Evolutionary conservation across 371 early-diverging fungal species (phyloP).

Genomic region (Mucor lusitanicus): DNA sequence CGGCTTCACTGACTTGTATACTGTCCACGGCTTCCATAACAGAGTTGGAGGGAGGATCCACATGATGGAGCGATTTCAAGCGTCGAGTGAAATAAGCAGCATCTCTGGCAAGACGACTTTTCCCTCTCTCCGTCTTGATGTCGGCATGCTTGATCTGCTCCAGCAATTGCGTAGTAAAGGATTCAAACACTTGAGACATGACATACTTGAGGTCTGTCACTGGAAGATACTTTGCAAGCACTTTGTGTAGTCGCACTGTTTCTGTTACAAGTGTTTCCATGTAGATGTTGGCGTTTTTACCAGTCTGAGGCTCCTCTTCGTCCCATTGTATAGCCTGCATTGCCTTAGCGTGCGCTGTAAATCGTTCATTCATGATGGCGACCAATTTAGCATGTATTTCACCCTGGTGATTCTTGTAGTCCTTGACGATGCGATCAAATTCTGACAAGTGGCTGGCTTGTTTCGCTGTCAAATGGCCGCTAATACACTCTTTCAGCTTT

Average conservation of each 20-base stretch:
- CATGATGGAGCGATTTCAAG: slow-evolving; percentile 67
- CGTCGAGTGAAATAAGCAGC: slow-evolving; percentile 67
- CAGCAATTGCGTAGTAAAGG: slow-evolving; percentile 76
- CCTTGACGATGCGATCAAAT: slow-evolving; percentile 81
- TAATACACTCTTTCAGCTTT: slow-evolving; percentile 71
- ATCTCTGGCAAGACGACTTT: slow-evolving; percentile 77
- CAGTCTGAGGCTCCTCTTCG: slow-evolving; percentile 46
- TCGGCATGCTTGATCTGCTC: slow-evolving; percentile 66
- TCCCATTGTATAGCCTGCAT: slow-evolving; percentile 77
- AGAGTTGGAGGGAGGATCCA: slow-evolving; percentile 73
- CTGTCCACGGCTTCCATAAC: slow-evolving; percentile 76
- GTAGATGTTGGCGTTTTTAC: slow-evolving; percentile 55
- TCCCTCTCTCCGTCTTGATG: slow-evolving; percentile 75
- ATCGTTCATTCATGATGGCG: slow-evolving; percentile 90
- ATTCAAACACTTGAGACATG: slow-evolving; percentile 73
- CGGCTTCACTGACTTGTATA: background rate
- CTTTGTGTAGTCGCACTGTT: slow-evolving; percentile 86
- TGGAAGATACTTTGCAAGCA: slow-evolving; percentile 80
- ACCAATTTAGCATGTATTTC: slow-evolving; percentile 89
- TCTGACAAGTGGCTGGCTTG: slow-evolving; percentile 79
- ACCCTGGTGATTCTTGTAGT: slow-evolving; percentile 84
- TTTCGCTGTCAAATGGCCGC: slow-evolving; percentile 66
- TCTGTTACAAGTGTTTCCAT: slow-evolving; percentile 92
- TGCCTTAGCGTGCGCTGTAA: slow-evolving; percentile 71
- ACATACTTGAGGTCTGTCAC: slow-evolving; percentile 63